These are phyloP conservation scores for Tylopilus orsonianus DNA, from an alignment of 1,284 basidiomycete species.

Conservation along the genomic window DNA sequence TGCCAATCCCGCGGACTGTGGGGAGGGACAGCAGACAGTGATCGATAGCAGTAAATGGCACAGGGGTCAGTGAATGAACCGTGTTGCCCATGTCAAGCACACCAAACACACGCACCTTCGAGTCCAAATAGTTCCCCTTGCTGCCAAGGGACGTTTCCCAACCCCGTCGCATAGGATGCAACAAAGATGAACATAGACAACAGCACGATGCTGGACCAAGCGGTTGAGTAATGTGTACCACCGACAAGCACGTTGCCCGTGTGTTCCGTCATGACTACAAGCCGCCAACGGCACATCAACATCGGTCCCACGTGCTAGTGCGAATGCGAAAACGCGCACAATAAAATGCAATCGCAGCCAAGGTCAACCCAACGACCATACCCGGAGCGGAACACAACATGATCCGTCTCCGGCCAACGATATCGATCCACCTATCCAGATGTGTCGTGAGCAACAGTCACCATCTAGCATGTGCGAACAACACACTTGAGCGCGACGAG, in stretches of 20 bases:
- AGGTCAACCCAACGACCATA: constrained; percentile 70
- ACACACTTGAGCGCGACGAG: constrained; percentile 71
- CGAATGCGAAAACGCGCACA: constrained; percentile 45
- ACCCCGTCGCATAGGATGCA: constrained; percentile 76
- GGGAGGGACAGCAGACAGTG: background rate
- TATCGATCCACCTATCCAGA: constrained; percentile 65
- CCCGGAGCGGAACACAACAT: constrained; percentile 78
- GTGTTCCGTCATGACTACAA: constrained; percentile 57
- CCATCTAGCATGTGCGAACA: background rate
- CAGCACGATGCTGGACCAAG: constrained; percentile 71
- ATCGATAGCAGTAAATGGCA: too few species aligned
- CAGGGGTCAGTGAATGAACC: background rate
- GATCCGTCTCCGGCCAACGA: constrained; percentile 72
- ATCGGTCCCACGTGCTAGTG: background rate
- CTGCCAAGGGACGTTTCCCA: constrained; percentile 84
- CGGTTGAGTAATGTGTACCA: constrained; percentile 60
- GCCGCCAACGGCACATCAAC: background rate
- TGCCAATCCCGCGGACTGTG: constrained; percentile 76
- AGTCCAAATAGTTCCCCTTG: constrained; percentile 82
- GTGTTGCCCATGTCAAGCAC: too few species aligned
- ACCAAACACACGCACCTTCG: constrained; percentile 52
- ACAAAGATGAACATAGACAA: constrained; percentile 81
- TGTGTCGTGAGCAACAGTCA: background rate
- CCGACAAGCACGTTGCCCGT: constrained; percentile 68
- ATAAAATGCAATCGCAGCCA: constrained; percentile 75